Base-by-base conservation (phyloP, 2,329 filamentous ascomycete genomes). In the Xylariaceae sp. region DNA sequence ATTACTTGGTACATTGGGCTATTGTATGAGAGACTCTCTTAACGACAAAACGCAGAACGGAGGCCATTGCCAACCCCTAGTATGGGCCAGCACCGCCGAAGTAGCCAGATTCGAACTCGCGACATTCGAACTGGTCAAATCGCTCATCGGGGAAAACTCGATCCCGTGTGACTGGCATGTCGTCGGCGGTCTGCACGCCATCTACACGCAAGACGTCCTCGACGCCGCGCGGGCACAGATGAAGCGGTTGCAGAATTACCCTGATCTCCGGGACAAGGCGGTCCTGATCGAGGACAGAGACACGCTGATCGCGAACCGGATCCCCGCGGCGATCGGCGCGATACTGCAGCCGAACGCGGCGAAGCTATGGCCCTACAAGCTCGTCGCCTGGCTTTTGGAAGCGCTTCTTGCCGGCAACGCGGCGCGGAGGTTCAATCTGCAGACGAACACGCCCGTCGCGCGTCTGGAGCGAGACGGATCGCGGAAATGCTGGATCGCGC, bases 361-460 rank as follows among this genome's bases (percentile, higher is more conserved):
- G 0, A 83, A 83, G 62, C 68, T 89, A 45, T 91, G 87, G 87
- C 90, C 90, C 0, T 95, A 95, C 70, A 95, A 94, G 71, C 80
- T 95, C 19, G 84, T 95, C 1, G 75, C 83, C 1, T 86, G 84
- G 71, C 76, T 91, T 0, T 72, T 95, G 0, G 82, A 88, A 66
- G 70, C 74, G 6, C 76, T 89, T 0, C 65, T 82, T 1, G 59
- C 60, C 49, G 65, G 69, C 55, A 8, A 53, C 11, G 57, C 35
- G 11, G 44, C 47, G 0, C 44, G 19, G 3, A 12, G 7, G 2
- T 83, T 91, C 65, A 91, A 91, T 64, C 74, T 92, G 30, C 88
- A 91, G 70, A 91, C 87, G 4, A 82, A 79, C 55, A 91, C 88
- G 12, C 81, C 87, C 0, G 87, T 84, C 1, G 76, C 74, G 5